Base-by-base conservation (phyloP, 2,329 filamentous ascomycete genomes). In the Lasiodiplodia gonubiensis region DNA sequence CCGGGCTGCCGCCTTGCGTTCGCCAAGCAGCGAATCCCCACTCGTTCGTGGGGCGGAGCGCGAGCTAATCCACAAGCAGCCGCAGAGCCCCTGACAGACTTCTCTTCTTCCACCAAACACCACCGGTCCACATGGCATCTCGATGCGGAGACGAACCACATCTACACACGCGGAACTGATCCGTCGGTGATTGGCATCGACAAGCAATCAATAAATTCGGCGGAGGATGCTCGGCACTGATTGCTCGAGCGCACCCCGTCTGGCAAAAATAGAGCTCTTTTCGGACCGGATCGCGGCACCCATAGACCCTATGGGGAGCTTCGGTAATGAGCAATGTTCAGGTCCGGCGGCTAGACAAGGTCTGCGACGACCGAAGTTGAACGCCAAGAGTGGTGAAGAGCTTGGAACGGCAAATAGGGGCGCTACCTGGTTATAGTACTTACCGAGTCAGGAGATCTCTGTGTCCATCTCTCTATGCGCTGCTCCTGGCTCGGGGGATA, bases 401-500 rank as follows among this genome's bases (percentile, higher is more conserved):
- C 57, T 61, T 61, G 57, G 57, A n/a, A 42, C 37, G 23, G 55
- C 23, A 48, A 61, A 48, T 48, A 61, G 57, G 57, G 57, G 57
- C 57, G 57, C 39, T 48, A 21, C 57, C 57, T 61, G 57, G 57
- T 61, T 48, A 21, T 61, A 42, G 23, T 14, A 18, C 25, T 48
- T 61, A 18, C 39, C 39, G 42, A 49, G 57, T 61, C 39, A 61
- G 57, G 57, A 48, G 16, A 61, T 61, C 25, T 16, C 25, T 21
- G 18, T 42, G 57, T 33, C 16, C 53, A 55, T 48, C 57, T 18
- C 35, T 61, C 57, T 48, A 23, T 49, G 57, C 39, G 39, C 39
- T 49, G 23, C 57, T 42, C 57, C 35, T 39, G 35, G 37, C 46
- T 61, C 39, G 57, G n/a, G 39, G 30, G 42, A 49, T 33, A 61